A percentile compares a stretch with the other conserved stretches of the same genome.
Conservation (phyloP, 2,329 filamentous ascomycete genomes). For the Stachybotrys echinatus region DNA sequence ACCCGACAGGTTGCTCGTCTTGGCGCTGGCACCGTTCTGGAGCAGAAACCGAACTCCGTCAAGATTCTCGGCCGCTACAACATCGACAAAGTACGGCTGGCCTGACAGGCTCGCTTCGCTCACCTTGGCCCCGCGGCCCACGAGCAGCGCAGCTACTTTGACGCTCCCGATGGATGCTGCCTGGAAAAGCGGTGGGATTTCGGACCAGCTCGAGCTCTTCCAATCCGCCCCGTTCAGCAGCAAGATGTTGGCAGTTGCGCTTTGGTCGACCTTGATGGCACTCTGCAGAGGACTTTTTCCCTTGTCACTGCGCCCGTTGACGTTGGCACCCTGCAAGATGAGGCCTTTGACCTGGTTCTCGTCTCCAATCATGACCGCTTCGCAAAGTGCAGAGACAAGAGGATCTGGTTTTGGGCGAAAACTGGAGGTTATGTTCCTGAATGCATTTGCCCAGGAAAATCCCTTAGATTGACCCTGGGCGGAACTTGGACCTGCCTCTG, state of each 20-base stretch:
- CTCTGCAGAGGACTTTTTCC: slow-evolving; percentile 15
- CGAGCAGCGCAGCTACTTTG: slow-evolving; percentile 3
- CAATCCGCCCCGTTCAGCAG: slow-evolving; percentile 15
- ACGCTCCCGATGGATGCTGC: slow-evolving; percentile 8
- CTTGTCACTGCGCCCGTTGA: slow-evolving; percentile 16
- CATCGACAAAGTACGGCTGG: slow-evolving; percentile 6
- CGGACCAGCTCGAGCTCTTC: slow-evolving; percentile 4
- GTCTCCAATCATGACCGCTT: slow-evolving; percentile 13
- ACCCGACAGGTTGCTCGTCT: not conserved
- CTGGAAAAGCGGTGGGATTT: slow-evolving; percentile 15
- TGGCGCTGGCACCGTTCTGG: slow-evolving; percentile 3
- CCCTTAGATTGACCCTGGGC: slow-evolving; percentile 11
- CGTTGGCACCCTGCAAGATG: slow-evolving; percentile 15
- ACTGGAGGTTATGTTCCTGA: slow-evolving; percentile 27
- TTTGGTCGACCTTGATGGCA: slow-evolving; percentile 11
- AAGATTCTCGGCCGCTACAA: slow-evolving; percentile 2
- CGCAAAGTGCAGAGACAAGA: slow-evolving; percentile 24
- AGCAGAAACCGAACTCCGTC: slow-evolving; percentile 4
- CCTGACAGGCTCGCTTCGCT: not conserved
- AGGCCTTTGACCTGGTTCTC: slow-evolving; percentile 13
- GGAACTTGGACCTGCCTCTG: slow-evolving; percentile 3
- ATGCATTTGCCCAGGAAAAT: slow-evolving; percentile 22
- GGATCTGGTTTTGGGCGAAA: slow-evolving; percentile 29
- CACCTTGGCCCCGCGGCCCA: slow-evolving; percentile 1
- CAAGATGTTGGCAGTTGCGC: slow-evolving; percentile 17